Percentiles rank a stretch among this genome's conserved stretches.
Evolutionary conservation across 1,284 basidiomycete genomes (phyloP).

Genomic region (Heliocybe sulcata): DNA sequence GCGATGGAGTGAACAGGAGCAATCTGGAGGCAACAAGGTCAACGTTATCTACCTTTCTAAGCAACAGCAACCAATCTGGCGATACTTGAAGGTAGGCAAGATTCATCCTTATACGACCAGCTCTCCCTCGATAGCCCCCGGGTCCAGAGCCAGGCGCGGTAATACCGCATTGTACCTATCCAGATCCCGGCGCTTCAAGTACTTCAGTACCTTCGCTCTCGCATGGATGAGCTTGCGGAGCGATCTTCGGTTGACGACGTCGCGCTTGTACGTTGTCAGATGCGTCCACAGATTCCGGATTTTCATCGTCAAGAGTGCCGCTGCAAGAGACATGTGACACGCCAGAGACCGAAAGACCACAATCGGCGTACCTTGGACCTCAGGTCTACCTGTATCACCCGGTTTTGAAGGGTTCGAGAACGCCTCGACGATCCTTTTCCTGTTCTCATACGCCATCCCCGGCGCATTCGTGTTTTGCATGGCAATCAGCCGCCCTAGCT

Average conservation of each 20-base stretch:
- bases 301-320: slow-evolving; percentile 79
- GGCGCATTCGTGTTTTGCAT: slow-evolving; percentile 81
- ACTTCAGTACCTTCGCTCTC: slow-evolving; percentile 79
- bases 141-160: slow-evolving; percentile 71
- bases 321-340: slow-evolving; percentile 30
- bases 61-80: no score
- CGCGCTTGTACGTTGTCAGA: slow-evolving; percentile 61
- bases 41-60: no score
- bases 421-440: slow-evolving; percentile 68
- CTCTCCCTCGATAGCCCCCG: slow-evolving; percentile 84
- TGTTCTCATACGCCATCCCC: slow-evolving; percentile 84
- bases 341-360: neutral
- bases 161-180: slow-evolving; percentile 73
- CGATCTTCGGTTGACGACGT: slow-evolving; percentile 71
- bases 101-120: slow-evolving; percentile 42
- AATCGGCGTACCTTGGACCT: slow-evolving; percentile 77
- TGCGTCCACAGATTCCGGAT: slow-evolving; percentile 83
- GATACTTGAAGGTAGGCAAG: no score
- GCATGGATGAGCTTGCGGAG: slow-evolving; percentile 76
- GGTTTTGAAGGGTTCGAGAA: slow-evolving; percentile 70
- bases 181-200: slow-evolving; percentile 63
- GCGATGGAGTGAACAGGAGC: no score
- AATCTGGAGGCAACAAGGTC: no score
- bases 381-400: slow-evolving; percentile 76
- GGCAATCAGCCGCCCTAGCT: slow-evolving; percentile 71